Percentiles rank a stretch among this genome's conserved stretches.
These are phyloP conservation scores for Austroboletus rostrupii DNA, from an alignment of 1,284 basidiomycete genomes.

Conservation along the genomic window DNA sequence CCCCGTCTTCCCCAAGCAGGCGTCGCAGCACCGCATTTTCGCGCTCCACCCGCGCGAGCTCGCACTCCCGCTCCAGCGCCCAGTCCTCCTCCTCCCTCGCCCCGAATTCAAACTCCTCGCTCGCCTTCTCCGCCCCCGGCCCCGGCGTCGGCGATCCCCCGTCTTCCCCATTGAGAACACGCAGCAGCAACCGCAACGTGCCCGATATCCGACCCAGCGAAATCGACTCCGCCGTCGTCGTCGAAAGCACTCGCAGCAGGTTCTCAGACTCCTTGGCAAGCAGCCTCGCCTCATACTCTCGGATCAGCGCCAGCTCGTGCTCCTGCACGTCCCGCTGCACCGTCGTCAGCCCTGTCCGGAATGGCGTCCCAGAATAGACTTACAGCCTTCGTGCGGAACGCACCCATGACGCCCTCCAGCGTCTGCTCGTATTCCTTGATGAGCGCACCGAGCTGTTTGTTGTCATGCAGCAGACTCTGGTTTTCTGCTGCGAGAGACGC, in stretches of 20 bases:
- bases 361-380: conserved; percentile 32
- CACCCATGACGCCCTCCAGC: conserved; percentile 91
- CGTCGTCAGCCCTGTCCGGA: neutral
- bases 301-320: conserved; percentile 86
- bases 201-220: conserved; percentile 73
- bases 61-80: conserved; percentile 83
- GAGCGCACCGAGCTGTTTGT: conserved; percentile 87
- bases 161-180: conserved; percentile 75
- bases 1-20: conserved; percentile 46
- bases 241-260: conserved; percentile 56
- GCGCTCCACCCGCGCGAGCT: conserved; percentile 76
- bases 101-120: conserved; percentile 18
- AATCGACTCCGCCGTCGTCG: conserved; percentile 62
- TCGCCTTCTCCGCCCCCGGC: neutral
- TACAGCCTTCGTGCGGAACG: conserved; percentile 89
- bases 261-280: conserved; percentile 74
- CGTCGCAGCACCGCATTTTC: conserved; percentile 82
- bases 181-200: conserved; percentile 70
- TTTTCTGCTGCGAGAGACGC: conserved; percentile 82
- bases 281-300: conserved; percentile 87
- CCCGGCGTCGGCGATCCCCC: conserved; percentile 4
- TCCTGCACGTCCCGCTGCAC: conserved; percentile 87
- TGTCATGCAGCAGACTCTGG: conserved; percentile 84
- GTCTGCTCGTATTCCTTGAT: conserved; percentile 97
- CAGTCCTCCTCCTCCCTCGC: conserved; percentile 48